A percentile compares a stretch with the other conserved stretches of the same genome.
Conservation (phyloP, 495 filamentous ascomycete species). For the Podospora appendiculata region DNA sequence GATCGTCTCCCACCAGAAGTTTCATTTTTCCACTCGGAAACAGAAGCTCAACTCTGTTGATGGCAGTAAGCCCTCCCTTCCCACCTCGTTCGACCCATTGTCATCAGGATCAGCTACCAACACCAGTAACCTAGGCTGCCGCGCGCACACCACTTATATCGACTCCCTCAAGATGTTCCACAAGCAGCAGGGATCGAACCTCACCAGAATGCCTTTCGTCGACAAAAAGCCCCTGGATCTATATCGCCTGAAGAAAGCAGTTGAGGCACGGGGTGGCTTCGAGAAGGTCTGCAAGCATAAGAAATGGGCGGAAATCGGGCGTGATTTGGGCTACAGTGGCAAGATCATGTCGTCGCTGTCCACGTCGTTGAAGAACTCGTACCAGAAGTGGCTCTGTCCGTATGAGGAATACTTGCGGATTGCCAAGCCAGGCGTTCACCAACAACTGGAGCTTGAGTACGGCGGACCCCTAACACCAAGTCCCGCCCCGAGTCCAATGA, state of each 20-base stretch:
- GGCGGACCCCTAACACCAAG: conserved; percentile 92
- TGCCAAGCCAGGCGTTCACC: conserved; percentile 94
- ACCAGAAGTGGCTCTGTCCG: conserved; percentile 88
- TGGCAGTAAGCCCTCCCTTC: conserved; percentile 67
- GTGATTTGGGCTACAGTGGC: conserved; percentile 94
- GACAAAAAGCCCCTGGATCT: conserved; percentile 96
- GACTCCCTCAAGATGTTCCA: conserved; percentile 95
- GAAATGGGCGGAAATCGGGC: conserved; percentile 98
- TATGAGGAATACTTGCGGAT: conserved; percentile 92
- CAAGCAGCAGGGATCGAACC: conserved; percentile 88
- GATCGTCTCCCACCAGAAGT: conserved; percentile 51
- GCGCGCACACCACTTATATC: conserved; percentile 91
- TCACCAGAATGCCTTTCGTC: conserved; percentile 90
- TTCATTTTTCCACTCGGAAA: conserved; percentile 93
- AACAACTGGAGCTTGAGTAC: conserved; percentile 87
- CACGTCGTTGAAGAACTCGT: conserved; percentile 97
- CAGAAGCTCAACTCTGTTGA: conserved; percentile 98
- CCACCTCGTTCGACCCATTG: conserved; percentile 7
- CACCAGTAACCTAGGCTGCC: conserved; percentile 57
- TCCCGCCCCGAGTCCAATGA: conserved; percentile 78
- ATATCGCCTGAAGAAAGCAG: conserved; percentile 93
- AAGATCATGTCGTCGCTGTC: conserved; percentile 99
- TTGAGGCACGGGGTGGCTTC: conserved; percentile 88
- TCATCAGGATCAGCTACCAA: conserved; percentile 5
- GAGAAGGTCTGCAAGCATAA: conserved; percentile 94